phyloP scores from a whole-genome alignment of 352 stramenopile species.

The Phytophthora vignae region DNA sequence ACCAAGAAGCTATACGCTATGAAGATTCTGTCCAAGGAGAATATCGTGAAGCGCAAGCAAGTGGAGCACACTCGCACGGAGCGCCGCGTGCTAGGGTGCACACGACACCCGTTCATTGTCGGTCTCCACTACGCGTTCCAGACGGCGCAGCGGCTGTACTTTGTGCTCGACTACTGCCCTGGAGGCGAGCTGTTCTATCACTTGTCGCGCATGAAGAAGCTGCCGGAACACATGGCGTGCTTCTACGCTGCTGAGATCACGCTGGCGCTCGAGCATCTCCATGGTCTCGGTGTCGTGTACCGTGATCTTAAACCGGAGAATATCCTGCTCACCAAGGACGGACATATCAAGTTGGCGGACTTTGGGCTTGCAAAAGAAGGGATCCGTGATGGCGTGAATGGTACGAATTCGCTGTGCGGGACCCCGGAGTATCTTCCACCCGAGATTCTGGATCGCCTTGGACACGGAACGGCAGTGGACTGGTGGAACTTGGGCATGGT shows the following conservation, averaged over 20 bases:
- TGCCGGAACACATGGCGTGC: constrained; percentile 89
- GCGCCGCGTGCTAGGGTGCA: constrained; percentile 83
- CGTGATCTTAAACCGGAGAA: constrained; percentile 83
- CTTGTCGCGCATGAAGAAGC: constrained; percentile 86
- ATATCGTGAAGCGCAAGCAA: constrained; percentile 91
- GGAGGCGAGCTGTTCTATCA: constrained; percentile 92
- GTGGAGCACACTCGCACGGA: constrained; percentile 91
- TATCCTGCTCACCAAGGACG: constrained; percentile 78
- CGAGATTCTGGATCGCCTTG: constrained; percentile 82
- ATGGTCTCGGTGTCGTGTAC: constrained; percentile 86
- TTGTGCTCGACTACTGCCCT: constrained; percentile 95
- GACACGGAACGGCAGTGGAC: constrained; percentile 92
- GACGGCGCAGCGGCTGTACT: constrained; percentile 94
- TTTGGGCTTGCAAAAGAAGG: constrained; percentile 88
- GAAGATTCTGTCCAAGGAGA: constrained; percentile 93
- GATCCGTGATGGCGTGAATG: constrained; percentile 68
- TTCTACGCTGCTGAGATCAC: constrained; percentile 92
- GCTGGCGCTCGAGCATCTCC: constrained; percentile 85
- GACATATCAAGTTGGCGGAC: constrained; percentile 91
- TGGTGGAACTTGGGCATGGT: constrained; percentile 93
- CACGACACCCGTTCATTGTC: constrained; percentile 90
- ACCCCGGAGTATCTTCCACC: constrained; percentile 91
- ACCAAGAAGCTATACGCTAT: constrained; percentile 92
- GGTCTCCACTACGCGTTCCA: constrained; percentile 90
- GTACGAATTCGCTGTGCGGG: constrained; percentile 85